A percentile compares a stretch with the other conserved stretches of the same genome.
Evolutionary conservation across 345 rosid species (phyloP).

Genomic region (Eucalyptus regnans): DNA sequence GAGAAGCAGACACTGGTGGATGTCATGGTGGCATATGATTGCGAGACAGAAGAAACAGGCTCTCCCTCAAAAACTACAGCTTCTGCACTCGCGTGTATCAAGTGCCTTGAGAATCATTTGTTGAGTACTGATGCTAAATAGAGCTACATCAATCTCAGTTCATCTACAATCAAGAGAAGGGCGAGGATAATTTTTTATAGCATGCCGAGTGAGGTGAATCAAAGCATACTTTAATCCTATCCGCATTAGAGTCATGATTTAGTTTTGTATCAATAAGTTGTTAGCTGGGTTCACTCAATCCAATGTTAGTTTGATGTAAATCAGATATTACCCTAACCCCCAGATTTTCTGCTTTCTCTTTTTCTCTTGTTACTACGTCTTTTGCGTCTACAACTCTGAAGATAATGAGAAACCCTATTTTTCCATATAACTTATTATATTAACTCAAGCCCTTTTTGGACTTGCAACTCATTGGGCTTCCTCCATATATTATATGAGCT

Average conservation of each 20-base stretch:
- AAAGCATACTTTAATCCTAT: background rate
- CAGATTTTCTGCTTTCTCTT: no score
- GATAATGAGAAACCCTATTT: no score
- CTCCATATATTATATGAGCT: no score
- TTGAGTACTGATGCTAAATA: background rate
- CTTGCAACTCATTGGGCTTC: no score
- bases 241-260: background rate
- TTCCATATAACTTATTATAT: no score
- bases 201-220: background rate
- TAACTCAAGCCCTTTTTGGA: no score
- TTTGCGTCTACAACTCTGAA: no score
- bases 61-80: constrained; percentile 1
- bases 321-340: no score
- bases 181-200: background rate
- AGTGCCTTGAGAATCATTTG: constrained; percentile 7
- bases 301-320: no score
- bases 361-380: no score
- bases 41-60: background rate
- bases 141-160: background rate
- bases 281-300: no score
- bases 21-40: constrained; percentile 3
- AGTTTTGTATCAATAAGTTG: background rate
- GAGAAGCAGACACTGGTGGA: constrained; percentile 7
- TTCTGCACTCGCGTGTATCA: background rate
- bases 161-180: background rate